phyloP scores from a whole-genome alignment of 2,329 filamentous ascomycete genomes.

The Penicillium sp. region DNA sequence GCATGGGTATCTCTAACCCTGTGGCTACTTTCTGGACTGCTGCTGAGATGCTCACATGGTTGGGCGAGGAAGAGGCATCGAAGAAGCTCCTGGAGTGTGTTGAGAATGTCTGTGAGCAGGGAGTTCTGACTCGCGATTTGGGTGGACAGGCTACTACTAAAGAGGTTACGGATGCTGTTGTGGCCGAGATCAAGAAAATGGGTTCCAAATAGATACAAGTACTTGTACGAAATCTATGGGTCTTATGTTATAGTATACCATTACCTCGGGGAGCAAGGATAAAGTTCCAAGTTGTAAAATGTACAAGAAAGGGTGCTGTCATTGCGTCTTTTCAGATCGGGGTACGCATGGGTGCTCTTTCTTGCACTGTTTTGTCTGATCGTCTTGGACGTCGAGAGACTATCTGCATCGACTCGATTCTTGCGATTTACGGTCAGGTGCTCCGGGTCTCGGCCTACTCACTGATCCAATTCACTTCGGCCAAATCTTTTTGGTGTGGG shows the following conservation, averaged over 20 bases:
- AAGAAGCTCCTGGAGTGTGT: constrained; percentile 59
- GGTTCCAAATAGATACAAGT: constrained; percentile 9
- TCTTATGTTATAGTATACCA: not conserved
- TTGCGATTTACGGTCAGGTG: constrained; percentile 47
- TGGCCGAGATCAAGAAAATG: constrained; percentile 51
- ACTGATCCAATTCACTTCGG: constrained; percentile 49
- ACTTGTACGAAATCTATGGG: not conserved
- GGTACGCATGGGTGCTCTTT: constrained; percentile 16
- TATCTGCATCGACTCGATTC: constrained; percentile 45
- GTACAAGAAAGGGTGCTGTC: constrained; percentile 24
- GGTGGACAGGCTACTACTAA: constrained; percentile 58
- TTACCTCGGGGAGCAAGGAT: not conserved
- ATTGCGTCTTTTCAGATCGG: constrained; percentile 24
- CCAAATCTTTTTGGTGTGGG: constrained; percentile 50
- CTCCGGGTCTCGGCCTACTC: constrained; percentile 45
- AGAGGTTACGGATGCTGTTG: constrained; percentile 59
- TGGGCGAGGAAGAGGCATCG: constrained; percentile 60
- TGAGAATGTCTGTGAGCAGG: constrained; percentile 59
- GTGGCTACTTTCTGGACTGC: constrained; percentile 69
- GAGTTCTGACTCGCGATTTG: constrained; percentile 59
- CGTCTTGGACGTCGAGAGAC: constrained; percentile 47
- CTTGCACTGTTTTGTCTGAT: constrained; percentile 39
- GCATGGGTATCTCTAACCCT: constrained; percentile 61
- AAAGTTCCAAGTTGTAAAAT: too few relatives aligned
- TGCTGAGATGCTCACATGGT: constrained; percentile 65